These are phyloP conservation scores for Lunularia cruciata DNA, from an alignment of 225 moss, liverwort and hornwort genomes.

Conservation along the genomic window DNA sequence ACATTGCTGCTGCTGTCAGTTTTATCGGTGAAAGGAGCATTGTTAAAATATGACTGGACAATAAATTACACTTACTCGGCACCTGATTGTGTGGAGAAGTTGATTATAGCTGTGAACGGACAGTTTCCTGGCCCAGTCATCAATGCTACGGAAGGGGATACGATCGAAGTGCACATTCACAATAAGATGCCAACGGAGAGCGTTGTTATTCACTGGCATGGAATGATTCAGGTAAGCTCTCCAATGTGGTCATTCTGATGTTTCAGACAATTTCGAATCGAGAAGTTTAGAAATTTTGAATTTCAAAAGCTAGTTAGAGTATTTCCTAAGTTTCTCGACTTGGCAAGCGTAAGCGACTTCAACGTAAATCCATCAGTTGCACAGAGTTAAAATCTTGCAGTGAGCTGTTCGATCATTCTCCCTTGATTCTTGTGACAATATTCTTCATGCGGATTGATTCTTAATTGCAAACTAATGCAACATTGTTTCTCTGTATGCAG, in stretches of 20 bases:
- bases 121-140: slow-evolving; percentile 51
- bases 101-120: slow-evolving; percentile 52
- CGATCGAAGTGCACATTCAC: slow-evolving; percentile 33
- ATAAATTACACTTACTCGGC: slow-evolving; percentile 43
- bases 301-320: not conserved
- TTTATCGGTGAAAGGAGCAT: too few relatives aligned
- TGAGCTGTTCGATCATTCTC: not conserved
- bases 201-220: slow-evolving; percentile 71
- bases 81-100: slow-evolving; percentile 67
- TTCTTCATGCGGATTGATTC: not conserved
- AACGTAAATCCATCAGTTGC: too few relatives aligned
- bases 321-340: not conserved
- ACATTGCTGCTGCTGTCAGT: too few relatives aligned
- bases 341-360: not conserved
- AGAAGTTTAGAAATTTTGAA: too few relatives aligned
- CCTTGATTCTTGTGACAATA: not conserved
- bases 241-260: too few relatives aligned
- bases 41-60: too few relatives aligned
- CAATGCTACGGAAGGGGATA: slow-evolving; percentile 41
- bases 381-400: not conserved
- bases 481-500: slow-evolving; percentile 23
- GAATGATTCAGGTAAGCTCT: slow-evolving; percentile 58
- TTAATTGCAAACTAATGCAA: not conserved
- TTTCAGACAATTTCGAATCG: too few relatives aligned
- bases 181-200: slow-evolving; percentile 60